Conservation (phyloP, 306 rosid genomes). For the Crotalaria pallida region DNA sequence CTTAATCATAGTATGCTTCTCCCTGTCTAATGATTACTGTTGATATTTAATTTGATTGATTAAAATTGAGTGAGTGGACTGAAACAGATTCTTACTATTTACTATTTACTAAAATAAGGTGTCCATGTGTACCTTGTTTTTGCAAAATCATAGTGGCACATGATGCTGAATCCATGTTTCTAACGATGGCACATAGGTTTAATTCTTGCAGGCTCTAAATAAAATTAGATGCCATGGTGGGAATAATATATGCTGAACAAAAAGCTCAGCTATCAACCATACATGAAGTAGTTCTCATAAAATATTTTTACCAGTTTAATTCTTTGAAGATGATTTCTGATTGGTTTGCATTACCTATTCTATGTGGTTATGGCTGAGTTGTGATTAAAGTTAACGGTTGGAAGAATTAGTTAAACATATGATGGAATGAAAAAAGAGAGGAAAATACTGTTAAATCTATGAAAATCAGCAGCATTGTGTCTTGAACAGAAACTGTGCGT, state of each 20-base stretch:
- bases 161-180: slow-evolving; percentile 9
- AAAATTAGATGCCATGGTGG: not conserved
- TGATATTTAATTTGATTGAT: slow-evolving; percentile 8
- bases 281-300: not conserved
- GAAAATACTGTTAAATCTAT: not conserved
- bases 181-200: not conserved
- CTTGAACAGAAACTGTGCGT: not conserved
- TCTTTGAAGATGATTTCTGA: not conserved
- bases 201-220: not conserved
- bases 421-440: not conserved
- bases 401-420: not conserved
- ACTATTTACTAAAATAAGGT: slow-evolving; percentile 3
- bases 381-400: not conserved
- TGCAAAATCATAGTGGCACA: not conserved
- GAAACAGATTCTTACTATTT: not conserved
- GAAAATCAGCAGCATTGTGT: not conserved
- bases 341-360: not conserved
- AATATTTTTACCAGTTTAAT: not conserved
- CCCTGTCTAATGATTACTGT: slow-evolving; percentile 13
- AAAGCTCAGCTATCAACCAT: not conserved
- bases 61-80: not conserved
- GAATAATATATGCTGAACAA: not conserved
- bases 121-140: not conserved
- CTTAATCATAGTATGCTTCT: slow-evolving; percentile 43
- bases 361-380: not conserved